Conservation (phyloP, 2,329 filamentous ascomycete genomes). For the Bipolaris cookei region DNA sequence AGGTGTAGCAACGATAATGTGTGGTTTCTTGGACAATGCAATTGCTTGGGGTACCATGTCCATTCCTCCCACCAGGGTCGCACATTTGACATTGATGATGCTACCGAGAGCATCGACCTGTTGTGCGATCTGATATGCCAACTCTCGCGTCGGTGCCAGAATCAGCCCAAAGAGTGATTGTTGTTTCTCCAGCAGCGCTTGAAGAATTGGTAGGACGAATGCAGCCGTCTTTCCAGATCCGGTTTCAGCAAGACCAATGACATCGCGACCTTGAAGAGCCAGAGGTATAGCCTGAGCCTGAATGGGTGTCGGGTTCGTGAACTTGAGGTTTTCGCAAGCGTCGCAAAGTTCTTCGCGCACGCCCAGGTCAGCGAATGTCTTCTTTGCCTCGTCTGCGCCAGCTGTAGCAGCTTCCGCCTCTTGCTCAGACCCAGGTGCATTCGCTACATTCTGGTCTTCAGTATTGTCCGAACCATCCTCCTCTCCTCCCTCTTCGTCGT, state of each 20-base stretch:
- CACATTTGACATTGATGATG: slow-evolving; percentile 83
- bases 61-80: slow-evolving; percentile 89
- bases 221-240: slow-evolving; percentile 96
- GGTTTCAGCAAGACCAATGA: slow-evolving; percentile 94
- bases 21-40: slow-evolving; percentile 91
- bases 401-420: slow-evolving; percentile 3
- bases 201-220: slow-evolving; percentile 90
- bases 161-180: slow-evolving; percentile 87
- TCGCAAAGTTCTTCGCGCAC: slow-evolving; percentile 88
- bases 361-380: slow-evolving; percentile 75
- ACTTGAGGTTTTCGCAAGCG: slow-evolving; percentile 81
- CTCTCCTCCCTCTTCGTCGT: slow-evolving; percentile 17
- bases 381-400: slow-evolving; percentile 51
- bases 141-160: slow-evolving; percentile 88
- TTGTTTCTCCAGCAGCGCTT: slow-evolving; percentile 85
- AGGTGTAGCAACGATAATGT: slow-evolving; percentile 93
- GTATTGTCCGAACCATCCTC: not conserved
- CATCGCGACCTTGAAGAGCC: slow-evolving; percentile 79
- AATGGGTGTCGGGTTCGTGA: slow-evolving; percentile 86
- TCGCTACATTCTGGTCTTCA: not conserved
- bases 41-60: slow-evolving; percentile 95
- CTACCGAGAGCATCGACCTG: slow-evolving; percentile 87
- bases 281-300: slow-evolving; percentile 83
- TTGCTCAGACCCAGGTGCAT: not conserved
- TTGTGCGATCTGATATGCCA: slow-evolving; percentile 89